phyloP scores from a whole-genome alignment of 2,329 filamentous ascomycete species.

The Conoideocrella luteorostrata region DNA sequence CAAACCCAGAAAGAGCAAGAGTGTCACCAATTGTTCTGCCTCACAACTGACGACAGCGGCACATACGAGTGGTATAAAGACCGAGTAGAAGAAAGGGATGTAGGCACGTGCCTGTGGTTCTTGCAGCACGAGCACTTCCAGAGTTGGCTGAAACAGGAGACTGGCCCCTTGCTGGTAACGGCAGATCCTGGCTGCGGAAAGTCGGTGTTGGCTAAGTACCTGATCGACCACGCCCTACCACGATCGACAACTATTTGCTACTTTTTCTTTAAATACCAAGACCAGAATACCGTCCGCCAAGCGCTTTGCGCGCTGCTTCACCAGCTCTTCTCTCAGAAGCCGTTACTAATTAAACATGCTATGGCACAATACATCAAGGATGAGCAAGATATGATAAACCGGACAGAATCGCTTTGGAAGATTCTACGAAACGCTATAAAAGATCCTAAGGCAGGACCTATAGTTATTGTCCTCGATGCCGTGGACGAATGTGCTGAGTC shows the following conservation, averaged over 20 bases:
- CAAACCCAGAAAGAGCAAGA: slow-evolving; percentile 8
- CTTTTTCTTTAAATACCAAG: slow-evolving; percentile 37
- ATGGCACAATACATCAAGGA: slow-evolving; percentile 18
- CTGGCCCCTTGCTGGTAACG: slow-evolving; percentile 25
- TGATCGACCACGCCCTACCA: slow-evolving; percentile 21
- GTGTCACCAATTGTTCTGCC: slow-evolving; percentile 13
- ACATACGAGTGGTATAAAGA: slow-evolving; percentile 25
- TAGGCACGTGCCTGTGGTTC: slow-evolving; percentile 26
- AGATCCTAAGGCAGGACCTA: slow-evolving; percentile 20
- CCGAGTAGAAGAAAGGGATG: too few relatives aligned
- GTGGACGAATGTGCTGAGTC: too few relatives aligned
- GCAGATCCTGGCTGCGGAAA: slow-evolving; percentile 34
- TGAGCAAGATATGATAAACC: slow-evolving; percentile 18
- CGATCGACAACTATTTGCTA: slow-evolving; percentile 26
- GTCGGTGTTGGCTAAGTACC: too few relatives aligned
- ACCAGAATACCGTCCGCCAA: slow-evolving; percentile 27
- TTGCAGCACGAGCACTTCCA: slow-evolving; percentile 23
- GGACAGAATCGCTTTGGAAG: too few relatives aligned
- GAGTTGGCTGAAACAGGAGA: slow-evolving; percentile 20
- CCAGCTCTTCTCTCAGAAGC: slow-evolving; percentile 28
- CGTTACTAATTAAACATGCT: slow-evolving; percentile 25
- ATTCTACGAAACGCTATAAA: slow-evolving; percentile 20
- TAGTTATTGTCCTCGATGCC: slow-evolving; percentile 32
- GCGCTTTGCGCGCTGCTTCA: slow-evolving; percentile 35
- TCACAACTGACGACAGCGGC: slow-evolving; percentile 1